These are phyloP conservation scores for Keithomyces neogunnii DNA, from an alignment of 2,329 filamentous ascomycete genomes.

Conservation along the genomic window DNA sequence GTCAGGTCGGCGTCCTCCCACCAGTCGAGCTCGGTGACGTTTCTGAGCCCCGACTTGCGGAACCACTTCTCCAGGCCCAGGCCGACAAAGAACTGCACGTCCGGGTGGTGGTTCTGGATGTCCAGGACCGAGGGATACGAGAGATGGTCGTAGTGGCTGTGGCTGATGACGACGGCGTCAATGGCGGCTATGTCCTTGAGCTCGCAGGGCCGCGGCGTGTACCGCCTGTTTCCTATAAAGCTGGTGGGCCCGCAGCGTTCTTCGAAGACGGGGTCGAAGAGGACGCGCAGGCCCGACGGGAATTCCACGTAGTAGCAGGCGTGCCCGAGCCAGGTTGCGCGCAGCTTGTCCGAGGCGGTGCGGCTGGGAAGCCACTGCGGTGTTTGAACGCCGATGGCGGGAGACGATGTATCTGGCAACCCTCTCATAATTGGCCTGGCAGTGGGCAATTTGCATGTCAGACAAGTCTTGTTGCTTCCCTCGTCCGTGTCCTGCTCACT, in stretches of 20 bases:
- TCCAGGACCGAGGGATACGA: slow-evolving; percentile 67
- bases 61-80: slow-evolving; percentile 83
- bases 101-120: slow-evolving; percentile 61
- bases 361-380: slow-evolving; percentile 60
- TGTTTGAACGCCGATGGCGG: slow-evolving; percentile 57
- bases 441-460: background rate
- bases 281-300: slow-evolving; percentile 72
- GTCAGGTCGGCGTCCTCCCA: slow-evolving; percentile 78
- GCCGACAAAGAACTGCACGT: slow-evolving; percentile 82
- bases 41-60: slow-evolving; percentile 55
- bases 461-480: too few relatives aligned
- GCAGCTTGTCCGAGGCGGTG: slow-evolving; percentile 47
- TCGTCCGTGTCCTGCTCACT: slow-evolving; percentile 6
- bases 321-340: slow-evolving; percentile 91
- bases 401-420: slow-evolving; percentile 52
- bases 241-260: slow-evolving; percentile 73
- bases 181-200: slow-evolving; percentile 70
- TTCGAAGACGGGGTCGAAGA: slow-evolving; percentile 82
- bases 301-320: slow-evolving; percentile 93
- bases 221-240: slow-evolving; percentile 66
- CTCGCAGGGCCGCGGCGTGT: slow-evolving; percentile 66
- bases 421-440: slow-evolving; percentile 31
- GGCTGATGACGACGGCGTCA: slow-evolving; percentile 73
- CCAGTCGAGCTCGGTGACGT: slow-evolving; percentile 89
- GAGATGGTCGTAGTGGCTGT: slow-evolving; percentile 91